Conservation (phyloP, 2,329 filamentous ascomycete genomes). For the Chaetoscypha palmicola region DNA sequence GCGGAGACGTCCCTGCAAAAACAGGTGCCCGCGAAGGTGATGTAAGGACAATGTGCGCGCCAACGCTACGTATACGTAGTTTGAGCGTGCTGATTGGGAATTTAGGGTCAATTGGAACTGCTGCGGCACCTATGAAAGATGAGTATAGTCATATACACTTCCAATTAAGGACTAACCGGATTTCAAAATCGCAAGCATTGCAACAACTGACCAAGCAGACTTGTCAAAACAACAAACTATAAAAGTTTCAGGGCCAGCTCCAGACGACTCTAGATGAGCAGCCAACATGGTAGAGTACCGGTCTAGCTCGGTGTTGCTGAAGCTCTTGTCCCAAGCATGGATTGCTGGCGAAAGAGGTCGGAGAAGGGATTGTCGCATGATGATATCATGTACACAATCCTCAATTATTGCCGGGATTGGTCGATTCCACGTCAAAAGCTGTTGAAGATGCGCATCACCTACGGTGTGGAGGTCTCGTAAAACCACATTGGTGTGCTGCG, state of each 20-base stretch:
- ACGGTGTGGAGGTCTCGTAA: constrained; percentile 6
- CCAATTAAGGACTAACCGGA: constrained; percentile 3
- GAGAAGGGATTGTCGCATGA: not conserved
- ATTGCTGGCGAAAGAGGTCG: constrained; percentile 6
- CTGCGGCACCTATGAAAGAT: constrained; percentile 12
- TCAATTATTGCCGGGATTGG: not conserved
- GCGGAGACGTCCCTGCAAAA: constrained; percentile 1
- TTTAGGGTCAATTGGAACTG: constrained; percentile 26
- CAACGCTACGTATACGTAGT: constrained; percentile 5
- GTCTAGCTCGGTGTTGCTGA: constrained; percentile 17
- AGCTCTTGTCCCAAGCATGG: constrained; percentile 29
- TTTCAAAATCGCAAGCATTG: constrained; percentile 23
- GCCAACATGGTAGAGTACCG: constrained; percentile 15
- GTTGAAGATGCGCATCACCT: constrained; percentile 3
- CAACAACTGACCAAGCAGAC: constrained; percentile 21
- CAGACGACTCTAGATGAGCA: constrained; percentile 9
- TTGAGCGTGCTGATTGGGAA: constrained; percentile 24
- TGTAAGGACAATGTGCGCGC: constrained; percentile 3
- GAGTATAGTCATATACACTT: not conserved
- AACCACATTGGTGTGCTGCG: constrained; percentile 1
- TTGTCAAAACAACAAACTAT: constrained; percentile 27
- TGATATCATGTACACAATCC: constrained; percentile 6
- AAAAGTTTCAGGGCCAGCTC: constrained; percentile 13
- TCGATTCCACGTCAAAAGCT: constrained; percentile 8
- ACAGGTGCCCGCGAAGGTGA: constrained; percentile 1